A percentile compares a stretch with the other conserved stretches of the same genome.
phyloP scores from a whole-genome alignment of 495 filamentous ascomycete genomes.

The Hyaloscypha finlandica region DNA sequence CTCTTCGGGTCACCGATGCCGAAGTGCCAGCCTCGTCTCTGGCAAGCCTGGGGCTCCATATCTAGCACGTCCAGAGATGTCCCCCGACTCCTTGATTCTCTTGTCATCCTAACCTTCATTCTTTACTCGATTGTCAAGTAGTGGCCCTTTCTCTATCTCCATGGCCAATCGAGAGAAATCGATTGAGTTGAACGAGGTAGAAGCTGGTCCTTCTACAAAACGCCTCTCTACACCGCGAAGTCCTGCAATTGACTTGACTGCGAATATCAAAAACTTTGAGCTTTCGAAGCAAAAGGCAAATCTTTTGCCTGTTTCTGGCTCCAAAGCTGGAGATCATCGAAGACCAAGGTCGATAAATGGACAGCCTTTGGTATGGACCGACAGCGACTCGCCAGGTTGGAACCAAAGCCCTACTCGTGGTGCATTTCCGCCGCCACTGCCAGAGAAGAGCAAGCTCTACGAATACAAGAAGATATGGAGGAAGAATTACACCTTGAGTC shows the following conservation, averaged over 20 bases:
- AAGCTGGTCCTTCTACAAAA: too few relatives aligned
- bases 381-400: background rate
- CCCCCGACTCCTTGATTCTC: too few relatives aligned
- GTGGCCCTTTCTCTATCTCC: too few relatives aligned
- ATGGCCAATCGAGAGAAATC: too few relatives aligned
- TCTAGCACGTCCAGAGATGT: too few relatives aligned
- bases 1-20: background rate
- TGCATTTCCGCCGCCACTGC: constrained; percentile 5
- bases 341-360: constrained; percentile 15
- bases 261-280: too few relatives aligned
- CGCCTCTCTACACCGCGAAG: too few relatives aligned
- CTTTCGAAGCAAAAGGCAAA: too few relatives aligned
- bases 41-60: background rate
- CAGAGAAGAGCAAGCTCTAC: background rate
- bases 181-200: too few relatives aligned
- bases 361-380: constrained; percentile 3
- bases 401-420: constrained; percentile 8
- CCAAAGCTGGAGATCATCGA: constrained; percentile 5
- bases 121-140: too few relatives aligned
- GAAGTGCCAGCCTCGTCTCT: background rate
- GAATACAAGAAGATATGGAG: constrained; percentile 13
- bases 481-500: constrained; percentile 12
- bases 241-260: too few relatives aligned
- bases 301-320: background rate
- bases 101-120: too few relatives aligned